phyloP scores from a whole-genome alignment of 306 rosid species.

The Ormosia semicastrata region DNA sequence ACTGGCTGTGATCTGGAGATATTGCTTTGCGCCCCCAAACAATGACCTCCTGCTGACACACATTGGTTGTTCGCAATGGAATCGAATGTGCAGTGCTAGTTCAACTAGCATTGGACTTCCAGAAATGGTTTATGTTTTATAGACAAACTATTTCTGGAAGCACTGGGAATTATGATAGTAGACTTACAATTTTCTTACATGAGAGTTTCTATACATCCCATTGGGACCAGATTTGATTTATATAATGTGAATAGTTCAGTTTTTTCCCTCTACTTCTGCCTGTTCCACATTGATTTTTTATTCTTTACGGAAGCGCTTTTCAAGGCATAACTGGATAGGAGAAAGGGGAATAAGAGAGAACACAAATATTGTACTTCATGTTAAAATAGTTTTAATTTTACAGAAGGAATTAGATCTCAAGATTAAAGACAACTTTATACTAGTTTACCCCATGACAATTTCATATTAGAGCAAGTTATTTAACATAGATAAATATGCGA shows the following conservation, averaged over 20 bases:
- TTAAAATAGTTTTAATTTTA: too few species aligned
- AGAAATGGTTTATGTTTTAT: constrained; percentile 48
- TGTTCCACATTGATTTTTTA: neutral
- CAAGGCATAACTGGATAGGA: neutral
- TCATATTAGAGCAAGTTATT: too few species aligned
- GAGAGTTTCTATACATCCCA: constrained; percentile 27
- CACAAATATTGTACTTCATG: too few species aligned
- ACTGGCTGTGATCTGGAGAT: constrained; percentile 48
- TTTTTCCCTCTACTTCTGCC: neutral
- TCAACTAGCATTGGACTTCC: constrained; percentile 45
- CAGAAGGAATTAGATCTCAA: too few species aligned
- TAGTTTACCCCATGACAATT: too few species aligned
- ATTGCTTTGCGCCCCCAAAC: neutral
- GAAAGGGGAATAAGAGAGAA: neutral
- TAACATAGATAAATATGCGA: too few species aligned
- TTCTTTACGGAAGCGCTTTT: neutral
- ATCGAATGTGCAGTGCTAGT: constrained; percentile 27
- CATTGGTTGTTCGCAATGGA: neutral
- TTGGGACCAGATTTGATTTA: constrained; percentile 15
- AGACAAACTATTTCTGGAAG: constrained; percentile 42
- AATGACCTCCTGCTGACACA: neutral
- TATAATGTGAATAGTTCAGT: constrained; percentile 50
- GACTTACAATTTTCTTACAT: constrained; percentile 26
- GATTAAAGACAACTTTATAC: too few species aligned
- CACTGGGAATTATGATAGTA: constrained; percentile 33